Conservation (phyloP, 2,329 filamentous ascomycete species). For the Aspergillus alliaceus region DNA sequence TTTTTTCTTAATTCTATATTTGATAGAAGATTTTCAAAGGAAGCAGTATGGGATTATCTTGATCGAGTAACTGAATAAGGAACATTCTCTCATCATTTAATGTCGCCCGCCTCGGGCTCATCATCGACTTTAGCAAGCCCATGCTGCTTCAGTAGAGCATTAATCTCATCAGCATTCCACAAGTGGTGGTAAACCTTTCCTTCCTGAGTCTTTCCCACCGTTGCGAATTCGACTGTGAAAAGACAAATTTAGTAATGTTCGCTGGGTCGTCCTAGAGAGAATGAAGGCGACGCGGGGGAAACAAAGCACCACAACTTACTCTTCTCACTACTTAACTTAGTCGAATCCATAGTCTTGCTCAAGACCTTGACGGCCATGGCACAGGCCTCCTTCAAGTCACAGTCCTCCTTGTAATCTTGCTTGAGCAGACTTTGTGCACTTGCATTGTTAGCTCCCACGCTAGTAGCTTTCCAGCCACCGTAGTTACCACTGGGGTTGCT, state of each 20-base stretch:
- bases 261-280: not conserved
- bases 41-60: conserved; percentile 28
- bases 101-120: conserved; percentile 60
- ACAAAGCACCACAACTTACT: conserved; percentile 60
- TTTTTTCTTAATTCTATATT: no score
- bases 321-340: conserved; percentile 98
- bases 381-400: conserved; percentile 92
- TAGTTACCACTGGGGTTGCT: conserved; percentile 99
- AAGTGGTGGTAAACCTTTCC: conserved; percentile 98
- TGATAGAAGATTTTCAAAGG: conserved; percentile 3
- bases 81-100: conserved; percentile 31
- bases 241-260: not conserved
- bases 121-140: conserved; percentile 82
- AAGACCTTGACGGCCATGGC: conserved; percentile 97
- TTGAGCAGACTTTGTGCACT: conserved; percentile 95
- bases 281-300: no score
- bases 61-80: conserved; percentile 26
- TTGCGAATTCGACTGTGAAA: conserved; percentile 89
- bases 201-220: conserved; percentile 90
- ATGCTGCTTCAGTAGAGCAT: conserved; percentile 88
- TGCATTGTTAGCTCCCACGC: conserved; percentile 95
- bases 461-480: conserved; percentile 98
- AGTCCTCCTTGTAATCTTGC: conserved; percentile 99
- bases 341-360: conserved; percentile 99
- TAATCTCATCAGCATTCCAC: conserved; percentile 96